These are phyloP conservation scores for Populus ilicifolia DNA, from an alignment of 345 rosid species.

Conservation along the genomic window DNA sequence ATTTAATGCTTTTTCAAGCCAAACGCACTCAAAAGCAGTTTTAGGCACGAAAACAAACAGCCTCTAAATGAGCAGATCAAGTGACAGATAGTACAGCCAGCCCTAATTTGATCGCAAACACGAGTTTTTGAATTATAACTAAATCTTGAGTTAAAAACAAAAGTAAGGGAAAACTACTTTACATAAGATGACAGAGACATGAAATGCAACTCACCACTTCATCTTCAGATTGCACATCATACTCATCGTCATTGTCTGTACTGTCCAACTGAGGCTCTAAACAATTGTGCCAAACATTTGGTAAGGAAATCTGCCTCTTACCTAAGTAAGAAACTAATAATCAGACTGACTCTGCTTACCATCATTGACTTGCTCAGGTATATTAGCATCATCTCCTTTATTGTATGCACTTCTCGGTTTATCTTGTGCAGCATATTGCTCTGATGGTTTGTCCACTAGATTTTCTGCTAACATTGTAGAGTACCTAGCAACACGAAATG, in stretches of 20 bases:
- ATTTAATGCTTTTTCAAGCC: too few relatives aligned
- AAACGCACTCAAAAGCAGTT: too few relatives aligned
- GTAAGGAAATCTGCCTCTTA: neutral
- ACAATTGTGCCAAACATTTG: neutral
- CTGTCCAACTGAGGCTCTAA: conserved; percentile 43
- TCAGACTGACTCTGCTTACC: conserved; percentile 38
- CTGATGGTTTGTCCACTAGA: conserved; percentile 58
- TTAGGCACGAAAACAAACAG: too few relatives aligned
- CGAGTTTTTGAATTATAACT: neutral
- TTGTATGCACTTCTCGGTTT: conserved; percentile 24
- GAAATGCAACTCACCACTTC: conserved; percentile 56
- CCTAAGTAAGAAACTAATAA: neutral
- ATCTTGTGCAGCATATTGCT: conserved; percentile 31
- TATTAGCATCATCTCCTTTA: conserved; percentile 30
- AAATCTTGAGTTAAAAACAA: neutral
- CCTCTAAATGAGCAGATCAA: neutral
- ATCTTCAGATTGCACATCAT: conserved; percentile 53
- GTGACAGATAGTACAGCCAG: neutral
- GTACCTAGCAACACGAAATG: conserved; percentile 51
- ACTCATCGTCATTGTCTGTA: conserved; percentile 69
- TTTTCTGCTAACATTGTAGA: conserved; percentile 99
- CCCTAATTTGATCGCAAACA: neutral
- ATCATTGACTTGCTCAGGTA: conserved; percentile 30
- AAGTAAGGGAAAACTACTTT: neutral
- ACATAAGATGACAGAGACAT: conserved; percentile 4